A percentile compares a stretch with the other conserved stretches of the same genome.
phyloP scores from a whole-genome alignment of 371 early-diverging fungal genomes.

The Mortierella sp. region DNA sequence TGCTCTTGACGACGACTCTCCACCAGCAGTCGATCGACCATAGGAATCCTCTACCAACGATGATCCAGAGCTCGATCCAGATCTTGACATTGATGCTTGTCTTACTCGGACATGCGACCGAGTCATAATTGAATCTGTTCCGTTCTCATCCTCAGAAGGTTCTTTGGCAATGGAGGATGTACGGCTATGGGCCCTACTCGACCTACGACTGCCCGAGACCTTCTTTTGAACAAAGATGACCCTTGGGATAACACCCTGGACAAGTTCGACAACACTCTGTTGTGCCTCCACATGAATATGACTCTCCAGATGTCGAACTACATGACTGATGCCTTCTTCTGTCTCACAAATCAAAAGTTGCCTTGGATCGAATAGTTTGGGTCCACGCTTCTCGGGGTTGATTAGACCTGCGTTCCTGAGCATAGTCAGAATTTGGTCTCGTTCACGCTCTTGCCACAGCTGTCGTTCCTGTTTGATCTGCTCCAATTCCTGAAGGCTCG shows the following conservation, averaged over 20 bases:
- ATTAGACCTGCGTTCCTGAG: slow-evolving; percentile 58
- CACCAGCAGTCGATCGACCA: slow-evolving; percentile 1
- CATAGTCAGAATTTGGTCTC: slow-evolving; percentile 58
- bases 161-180: too few relatives aligned
- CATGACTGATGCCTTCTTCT: slow-evolving; percentile 63
- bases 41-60: slow-evolving; percentile 12
- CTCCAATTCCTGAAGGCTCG: slow-evolving; percentile 39
- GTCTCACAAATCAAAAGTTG: slow-evolving; percentile 65
- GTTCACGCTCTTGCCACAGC: slow-evolving; percentile 55
- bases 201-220: slow-evolving; percentile 20
- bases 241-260: slow-evolving; percentile 46
- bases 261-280: slow-evolving; percentile 40
- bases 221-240: slow-evolving; percentile 49
- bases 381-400: slow-evolving; percentile 16
- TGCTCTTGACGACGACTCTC: neutral
- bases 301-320: slow-evolving; percentile 67
- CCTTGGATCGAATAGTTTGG: slow-evolving; percentile 59
- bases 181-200: too few relatives aligned
- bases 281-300: slow-evolving; percentile 53
- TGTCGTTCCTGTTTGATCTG: slow-evolving; percentile 31
- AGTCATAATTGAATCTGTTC: slow-evolving; percentile 20
- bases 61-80: slow-evolving; percentile 28
- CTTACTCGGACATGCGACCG: slow-evolving; percentile 28
- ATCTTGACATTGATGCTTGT: too few relatives aligned
- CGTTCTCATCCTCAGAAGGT: too few relatives aligned